phyloP scores from a whole-genome alignment of 2,329 filamentous ascomycete genomes.

The Clonostachys sp. region DNA sequence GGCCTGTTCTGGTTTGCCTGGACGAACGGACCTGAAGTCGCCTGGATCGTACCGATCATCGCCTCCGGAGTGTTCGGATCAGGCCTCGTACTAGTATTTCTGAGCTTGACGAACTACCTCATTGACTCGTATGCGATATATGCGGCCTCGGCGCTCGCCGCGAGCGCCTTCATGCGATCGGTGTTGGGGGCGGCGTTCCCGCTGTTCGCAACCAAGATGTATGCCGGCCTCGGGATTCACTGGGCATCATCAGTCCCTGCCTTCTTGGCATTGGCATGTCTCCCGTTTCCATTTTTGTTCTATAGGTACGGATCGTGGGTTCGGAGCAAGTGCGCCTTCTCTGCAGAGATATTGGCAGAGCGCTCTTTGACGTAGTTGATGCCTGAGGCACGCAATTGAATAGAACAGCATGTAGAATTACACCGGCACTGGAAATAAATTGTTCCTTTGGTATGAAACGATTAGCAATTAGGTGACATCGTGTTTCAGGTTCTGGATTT shows the following conservation, averaged over 20 bases:
- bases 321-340: conserved; percentile 48
- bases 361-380: too few relatives aligned
- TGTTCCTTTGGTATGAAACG: too few relatives aligned
- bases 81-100: conserved; percentile 54
- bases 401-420: too few relatives aligned
- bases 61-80: conserved; percentile 38
- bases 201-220: conserved; percentile 54
- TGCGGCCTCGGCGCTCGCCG: conserved; percentile 64
- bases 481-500: too few relatives aligned
- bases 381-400: too few relatives aligned
- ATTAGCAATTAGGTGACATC: too few relatives aligned
- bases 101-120: conserved; percentile 54
- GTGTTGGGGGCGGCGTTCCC: conserved; percentile 65
- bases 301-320: conserved; percentile 52
- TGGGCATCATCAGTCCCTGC: conserved; percentile 67
- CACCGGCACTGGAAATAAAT: too few relatives aligned
- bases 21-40: conserved; percentile 43
- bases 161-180: conserved; percentile 61
- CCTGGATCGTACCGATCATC: conserved; percentile 41
- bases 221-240: conserved; percentile 54
- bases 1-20: conserved; percentile 59
- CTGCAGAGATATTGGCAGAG: conserved; percentile 25
- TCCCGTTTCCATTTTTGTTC: conserved; percentile 55
- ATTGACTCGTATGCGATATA: conserved; percentile 65
- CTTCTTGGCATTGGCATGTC: conserved; percentile 59